phyloP scores from a whole-genome alignment of 257 asterid species.

The Coffea eugenioides region DNA sequence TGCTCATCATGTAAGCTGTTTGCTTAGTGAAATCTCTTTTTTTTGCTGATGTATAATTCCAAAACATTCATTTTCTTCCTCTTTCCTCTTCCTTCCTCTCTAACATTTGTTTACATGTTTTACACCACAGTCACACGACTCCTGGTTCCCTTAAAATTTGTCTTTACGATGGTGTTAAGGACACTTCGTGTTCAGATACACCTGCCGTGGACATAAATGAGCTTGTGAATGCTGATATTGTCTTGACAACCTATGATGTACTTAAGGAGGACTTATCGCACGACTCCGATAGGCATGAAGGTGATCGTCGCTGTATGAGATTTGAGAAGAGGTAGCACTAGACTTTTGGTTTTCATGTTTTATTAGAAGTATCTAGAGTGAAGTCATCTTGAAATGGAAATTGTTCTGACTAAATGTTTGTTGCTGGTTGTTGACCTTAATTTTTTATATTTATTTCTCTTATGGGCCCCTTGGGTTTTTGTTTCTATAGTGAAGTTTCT shows the following conservation, averaged over 20 bases:
- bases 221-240: slow-evolving; percentile 74
- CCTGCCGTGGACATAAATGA: slow-evolving; percentile 58
- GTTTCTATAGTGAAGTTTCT: neutral
- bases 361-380: neutral
- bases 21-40: neutral
- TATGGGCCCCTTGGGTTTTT: neutral
- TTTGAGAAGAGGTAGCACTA: slow-evolving; percentile 65
- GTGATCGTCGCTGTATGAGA: slow-evolving; percentile 89
- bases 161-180: slow-evolving; percentile 77
- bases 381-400: slow-evolving; percentile 1
- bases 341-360: slow-evolving; percentile 15
- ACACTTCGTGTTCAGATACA: slow-evolving; percentile 47
- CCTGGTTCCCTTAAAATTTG: slow-evolving; percentile 65
- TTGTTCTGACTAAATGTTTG: neutral
- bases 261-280: slow-evolving; percentile 95
- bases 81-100: neutral
- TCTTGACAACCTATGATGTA: slow-evolving; percentile 86
- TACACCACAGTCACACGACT: slow-evolving; percentile 67
- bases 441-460: neutral
- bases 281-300: slow-evolving; percentile 92
- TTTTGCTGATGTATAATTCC: neutral
- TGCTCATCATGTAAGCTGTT: neutral
- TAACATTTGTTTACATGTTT: slow-evolving; percentile 6
- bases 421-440: neutral
- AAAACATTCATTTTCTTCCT: neutral